Evolutionary conservation across 2,329 filamentous ascomycete species (phyloP), one percentile per base, ranked within the genome.

Genomic region (Bipolaris sorokiniana): DNA sequence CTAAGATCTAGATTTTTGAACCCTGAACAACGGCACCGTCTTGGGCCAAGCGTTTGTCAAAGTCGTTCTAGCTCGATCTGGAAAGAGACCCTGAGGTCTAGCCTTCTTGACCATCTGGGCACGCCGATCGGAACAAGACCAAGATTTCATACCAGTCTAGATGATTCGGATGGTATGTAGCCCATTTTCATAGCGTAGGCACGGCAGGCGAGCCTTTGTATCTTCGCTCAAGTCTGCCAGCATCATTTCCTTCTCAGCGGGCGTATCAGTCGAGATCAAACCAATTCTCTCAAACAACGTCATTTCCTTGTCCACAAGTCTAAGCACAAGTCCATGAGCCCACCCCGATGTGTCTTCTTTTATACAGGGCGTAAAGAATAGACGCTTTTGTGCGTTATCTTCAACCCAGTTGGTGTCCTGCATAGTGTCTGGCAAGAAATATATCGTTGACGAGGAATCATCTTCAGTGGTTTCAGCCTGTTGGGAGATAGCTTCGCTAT

Each of bases 131-230:
- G 22, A 13, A 41, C 37, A 45, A 20, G 15, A 23, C 45, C 18
- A 16, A 13, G 23, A 33, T 7, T 44, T 54, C 37, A 44, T 26
- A 42, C 26, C 7, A 15, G 37, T 37, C 50, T 54, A 48, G 37
- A 55, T 49, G 36, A 62, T 55, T 22, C 58, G 56, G 52, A 63
- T 55, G 13, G 54, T 62, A 16, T 60, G 58, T 7, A 48, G 16
- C 1, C 63, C 51, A 18, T 58, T 38, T 31, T 63, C 47, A 26
- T 60, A 62, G n/a, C 50, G 36, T 7, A 64, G 40, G 34, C 58
- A 64, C 7, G 56, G 58, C 10, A 65, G 28, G 11, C 20, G 31
- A 22, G 38, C 47, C n/a, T 63, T 63, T 5, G 34, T 48, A 18
- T 53, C 50, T 20, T 57, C 53, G 34, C 55, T 42, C 36, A 58